phyloP scores from a whole-genome alignment of 2,329 filamentous ascomycete species.

The Trichoderma cornu-damae region DNA sequence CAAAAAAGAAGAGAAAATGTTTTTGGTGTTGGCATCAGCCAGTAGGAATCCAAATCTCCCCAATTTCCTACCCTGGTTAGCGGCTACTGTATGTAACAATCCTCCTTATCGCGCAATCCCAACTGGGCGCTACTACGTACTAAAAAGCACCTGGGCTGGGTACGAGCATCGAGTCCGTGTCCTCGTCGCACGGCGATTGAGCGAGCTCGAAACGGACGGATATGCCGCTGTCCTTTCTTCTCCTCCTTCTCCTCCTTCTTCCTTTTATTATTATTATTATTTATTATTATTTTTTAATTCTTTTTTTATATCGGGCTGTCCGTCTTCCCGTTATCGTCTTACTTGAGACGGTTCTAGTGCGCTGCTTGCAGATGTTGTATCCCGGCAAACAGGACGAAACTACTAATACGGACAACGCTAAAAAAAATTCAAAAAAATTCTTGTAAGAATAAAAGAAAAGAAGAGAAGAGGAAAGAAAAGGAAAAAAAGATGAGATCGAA shows the following conservation, averaged over 20 bases:
- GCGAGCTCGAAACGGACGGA: constrained; percentile 3
- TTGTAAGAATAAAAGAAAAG: background rate
- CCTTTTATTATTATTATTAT: no score
- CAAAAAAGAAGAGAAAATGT: no score
- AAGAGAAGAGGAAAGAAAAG: background rate
- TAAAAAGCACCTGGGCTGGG: background rate
- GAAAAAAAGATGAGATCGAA: background rate
- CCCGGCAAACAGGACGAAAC: background rate
- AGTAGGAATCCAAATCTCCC: background rate
- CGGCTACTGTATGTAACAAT: constrained; percentile 10
- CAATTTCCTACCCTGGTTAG: constrained; percentile 7
- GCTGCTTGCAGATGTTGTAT: constrained; percentile 12
- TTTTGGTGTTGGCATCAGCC: background rate
- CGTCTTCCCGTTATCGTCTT: constrained; percentile 8
- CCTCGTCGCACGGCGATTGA: constrained; percentile 4
- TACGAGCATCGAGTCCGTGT: constrained; percentile 7
- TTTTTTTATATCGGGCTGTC: no score
- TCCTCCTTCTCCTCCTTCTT: background rate
- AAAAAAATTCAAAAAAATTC: background rate
- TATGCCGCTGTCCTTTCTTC: background rate
- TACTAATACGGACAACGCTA: background rate
- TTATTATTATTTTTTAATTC: no score
- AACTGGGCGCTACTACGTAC: no score
- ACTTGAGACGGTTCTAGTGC: constrained; percentile 1
- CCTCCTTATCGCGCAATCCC: constrained; percentile 13